A percentile compares a stretch with the other conserved stretches of the same genome.
These are phyloP conservation scores for Podochytrium sp. DNA, from an alignment of 192 early-diverging fungal genomes.

Conservation along the genomic window DNA sequence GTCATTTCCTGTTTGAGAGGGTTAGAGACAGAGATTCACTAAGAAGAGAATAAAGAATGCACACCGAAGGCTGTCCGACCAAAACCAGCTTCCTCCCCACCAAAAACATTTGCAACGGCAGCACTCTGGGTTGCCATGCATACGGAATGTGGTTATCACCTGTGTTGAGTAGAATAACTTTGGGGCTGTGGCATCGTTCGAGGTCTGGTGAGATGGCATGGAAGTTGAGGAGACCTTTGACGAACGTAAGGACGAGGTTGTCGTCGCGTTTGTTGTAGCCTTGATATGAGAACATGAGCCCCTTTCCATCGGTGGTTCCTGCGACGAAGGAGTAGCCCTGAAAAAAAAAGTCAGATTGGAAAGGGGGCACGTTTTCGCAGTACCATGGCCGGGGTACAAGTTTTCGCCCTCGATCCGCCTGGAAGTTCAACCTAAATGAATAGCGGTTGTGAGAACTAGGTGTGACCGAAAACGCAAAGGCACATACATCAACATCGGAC, in stretches of 20 bases:
- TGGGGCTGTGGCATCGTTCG: slow-evolving; percentile 57
- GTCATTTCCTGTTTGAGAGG: too few relatives aligned
- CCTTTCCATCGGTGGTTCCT: slow-evolving; percentile 63
- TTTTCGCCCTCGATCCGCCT: slow-evolving; percentile 20
- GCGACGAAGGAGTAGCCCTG: slow-evolving; percentile 52
- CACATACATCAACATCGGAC: slow-evolving; percentile 28
- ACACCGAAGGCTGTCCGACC: slow-evolving; percentile 52
- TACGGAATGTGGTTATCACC: slow-evolving; percentile 44
- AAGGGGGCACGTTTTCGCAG: neutral
- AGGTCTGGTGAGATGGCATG: slow-evolving; percentile 31
- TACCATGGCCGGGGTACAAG: slow-evolving; percentile 43
- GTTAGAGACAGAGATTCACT: too few relatives aligned
- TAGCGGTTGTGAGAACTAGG: neutral
- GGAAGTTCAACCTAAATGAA: slow-evolving; percentile 19
- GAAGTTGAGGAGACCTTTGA: slow-evolving; percentile 5
- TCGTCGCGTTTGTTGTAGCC: slow-evolving; percentile 16
- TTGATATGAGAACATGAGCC: slow-evolving; percentile 28
- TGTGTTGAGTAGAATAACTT: slow-evolving; percentile 60
- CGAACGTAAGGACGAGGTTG: slow-evolving; percentile 23
- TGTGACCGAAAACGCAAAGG: neutral
- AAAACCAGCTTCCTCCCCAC: slow-evolving; percentile 52
- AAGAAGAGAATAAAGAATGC: too few relatives aligned
- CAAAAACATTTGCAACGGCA: slow-evolving; percentile 59
- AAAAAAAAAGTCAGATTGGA: neutral
- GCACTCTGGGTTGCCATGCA: slow-evolving; percentile 51